Evolutionary conservation across 345 rosid genomes (phyloP).

Genomic region (Pugionium cornutum): DNA sequence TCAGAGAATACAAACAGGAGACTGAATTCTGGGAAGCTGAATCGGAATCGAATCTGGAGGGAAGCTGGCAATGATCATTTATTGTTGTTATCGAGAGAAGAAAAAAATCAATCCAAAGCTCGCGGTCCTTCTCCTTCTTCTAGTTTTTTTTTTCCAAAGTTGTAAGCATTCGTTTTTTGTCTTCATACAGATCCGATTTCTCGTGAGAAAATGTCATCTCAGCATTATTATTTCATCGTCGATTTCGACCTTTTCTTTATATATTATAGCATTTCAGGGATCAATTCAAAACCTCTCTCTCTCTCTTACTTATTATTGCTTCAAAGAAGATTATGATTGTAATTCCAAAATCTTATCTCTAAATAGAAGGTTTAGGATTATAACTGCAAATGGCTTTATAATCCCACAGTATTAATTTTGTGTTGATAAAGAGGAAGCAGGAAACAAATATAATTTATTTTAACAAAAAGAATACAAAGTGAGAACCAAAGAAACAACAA

Average conservation of each 20-base stretch:
- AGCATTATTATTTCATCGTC: not conserved
- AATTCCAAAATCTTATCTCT: not conserved
- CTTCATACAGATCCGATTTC: not conserved
- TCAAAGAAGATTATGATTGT: not conserved
- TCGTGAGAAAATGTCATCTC: slow-evolving; percentile 9
- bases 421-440: not conserved
- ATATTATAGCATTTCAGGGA: not conserved
- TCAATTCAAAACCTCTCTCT: not conserved
- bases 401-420: not conserved
- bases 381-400: slow-evolving; percentile 11
- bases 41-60: slow-evolving; percentile 35
- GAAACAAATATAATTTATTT: not conserved
- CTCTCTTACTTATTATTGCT: not conserved
- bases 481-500: slow-evolving; percentile 1
- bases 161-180: not conserved
- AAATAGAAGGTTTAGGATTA: not conserved
- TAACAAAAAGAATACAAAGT: not conserved
- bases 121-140: slow-evolving; percentile 29
- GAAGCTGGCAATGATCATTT: slow-evolving; percentile 22
- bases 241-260: not conserved
- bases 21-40: slow-evolving; percentile 1
- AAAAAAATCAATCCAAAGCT: slow-evolving; percentile 26
- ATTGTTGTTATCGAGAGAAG: not conserved
- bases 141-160: not conserved
- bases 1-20: slow-evolving; percentile 26